phyloP scores from a whole-genome alignment of 345 rosid genomes.

The Pugionium dolabratum region DNA sequence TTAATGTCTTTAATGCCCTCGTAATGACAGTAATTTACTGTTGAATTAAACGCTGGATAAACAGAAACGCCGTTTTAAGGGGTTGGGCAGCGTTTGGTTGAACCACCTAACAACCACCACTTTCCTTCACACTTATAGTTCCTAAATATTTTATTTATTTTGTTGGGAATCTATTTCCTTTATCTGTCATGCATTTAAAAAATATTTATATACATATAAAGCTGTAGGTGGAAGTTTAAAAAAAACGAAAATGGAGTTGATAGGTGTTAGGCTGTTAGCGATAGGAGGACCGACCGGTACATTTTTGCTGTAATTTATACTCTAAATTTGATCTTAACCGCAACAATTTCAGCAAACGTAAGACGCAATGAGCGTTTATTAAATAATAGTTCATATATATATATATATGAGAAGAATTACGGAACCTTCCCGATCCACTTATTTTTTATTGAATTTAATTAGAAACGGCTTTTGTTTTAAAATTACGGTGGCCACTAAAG shows the following conservation, averaged over 20 bases:
- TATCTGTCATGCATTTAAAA: background rate
- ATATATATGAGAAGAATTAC: slow-evolving; percentile 25
- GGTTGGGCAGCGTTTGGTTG: slow-evolving; percentile 96
- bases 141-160: slow-evolving; percentile 13
- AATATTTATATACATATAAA: background rate
- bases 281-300: too few species aligned
- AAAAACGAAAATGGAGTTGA: background rate
- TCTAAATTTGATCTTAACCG: too few species aligned
- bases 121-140: slow-evolving; percentile 55
- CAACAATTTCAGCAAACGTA: too few species aligned
- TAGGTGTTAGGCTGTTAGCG: background rate
- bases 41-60: slow-evolving; percentile 44
- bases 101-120: slow-evolving; percentile 95
- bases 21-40: slow-evolving; percentile 31
- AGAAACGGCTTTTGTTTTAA: slow-evolving; percentile 24
- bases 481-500: slow-evolving; percentile 43
- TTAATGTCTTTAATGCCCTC: slow-evolving; percentile 30
- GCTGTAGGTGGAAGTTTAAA: slow-evolving; percentile 5
- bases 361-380: too few species aligned
- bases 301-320: too few species aligned
- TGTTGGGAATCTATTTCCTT: slow-evolving; percentile 25
- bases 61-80: slow-evolving; percentile 56
- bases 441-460: slow-evolving; percentile 5
- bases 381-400: too few species aligned
- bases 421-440: slow-evolving; percentile 38